Percentiles rank a stretch among this genome's conserved stretches.
Conservation (phyloP, 2,329 filamentous ascomycete genomes). For the Talaromyces piceae region DNA sequence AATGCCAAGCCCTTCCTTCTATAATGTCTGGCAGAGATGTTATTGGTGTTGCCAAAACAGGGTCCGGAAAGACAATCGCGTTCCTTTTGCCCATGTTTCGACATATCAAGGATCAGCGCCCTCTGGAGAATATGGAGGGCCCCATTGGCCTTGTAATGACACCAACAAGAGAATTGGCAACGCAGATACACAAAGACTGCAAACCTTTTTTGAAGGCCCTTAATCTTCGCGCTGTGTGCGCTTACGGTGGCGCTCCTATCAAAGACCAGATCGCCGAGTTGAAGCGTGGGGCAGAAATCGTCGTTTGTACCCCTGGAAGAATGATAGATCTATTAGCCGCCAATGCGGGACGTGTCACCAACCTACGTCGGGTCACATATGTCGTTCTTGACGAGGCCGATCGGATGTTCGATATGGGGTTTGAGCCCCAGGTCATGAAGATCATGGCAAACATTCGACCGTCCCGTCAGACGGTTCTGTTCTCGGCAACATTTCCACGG, state of each 20-base stretch:
- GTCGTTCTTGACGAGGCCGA: conserved; percentile 95
- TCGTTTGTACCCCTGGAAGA: conserved; percentile 89
- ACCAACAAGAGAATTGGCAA: conserved; percentile 85
- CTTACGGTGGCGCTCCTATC: conserved; percentile 91
- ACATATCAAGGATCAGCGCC: conserved; percentile 89
- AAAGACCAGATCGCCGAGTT: conserved; percentile 96
- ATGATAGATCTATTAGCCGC: conserved; percentile 93
- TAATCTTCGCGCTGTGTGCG: conserved; percentile 78
- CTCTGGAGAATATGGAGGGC: conserved; percentile 75
- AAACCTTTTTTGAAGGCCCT: conserved; percentile 88
- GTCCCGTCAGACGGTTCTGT: conserved; percentile 87
- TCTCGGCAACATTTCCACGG: conserved; percentile 91
- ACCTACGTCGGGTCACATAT: conserved; percentile 81
- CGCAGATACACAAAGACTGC: conserved; percentile 89
- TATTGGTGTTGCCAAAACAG: conserved; percentile 93
- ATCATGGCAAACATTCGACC: conserved; percentile 88
- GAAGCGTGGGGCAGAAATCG: conserved; percentile 89
- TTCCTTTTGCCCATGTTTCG: conserved; percentile 96
- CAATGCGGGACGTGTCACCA: conserved; percentile 90
- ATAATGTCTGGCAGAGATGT: conserved; percentile 96
- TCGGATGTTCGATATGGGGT: conserved; percentile 99
- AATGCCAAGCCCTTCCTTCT: conserved; percentile 87
- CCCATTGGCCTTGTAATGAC: conserved; percentile 86
- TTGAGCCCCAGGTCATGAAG: conserved; percentile 96
- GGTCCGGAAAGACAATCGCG: conserved; percentile 93